phyloP scores from a whole-genome alignment of 129 eudicot species.

The sunflower (Helianthus annuus) region DNA sequence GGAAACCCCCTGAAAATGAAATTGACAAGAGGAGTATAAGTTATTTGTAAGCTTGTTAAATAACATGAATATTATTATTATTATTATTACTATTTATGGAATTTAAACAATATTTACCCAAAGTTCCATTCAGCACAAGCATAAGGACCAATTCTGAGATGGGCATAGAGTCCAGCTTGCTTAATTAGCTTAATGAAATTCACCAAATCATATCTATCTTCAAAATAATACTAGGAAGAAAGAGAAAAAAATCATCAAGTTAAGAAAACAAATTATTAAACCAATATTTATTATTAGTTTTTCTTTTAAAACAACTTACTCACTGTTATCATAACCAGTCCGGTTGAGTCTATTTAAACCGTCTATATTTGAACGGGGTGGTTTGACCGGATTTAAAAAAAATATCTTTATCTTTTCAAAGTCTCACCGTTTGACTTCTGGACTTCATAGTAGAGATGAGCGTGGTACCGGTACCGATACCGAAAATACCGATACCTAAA shows the following conservation, averaged over 20 bases:
- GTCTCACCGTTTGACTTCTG: too few relatives aligned
- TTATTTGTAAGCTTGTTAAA: not conserved
- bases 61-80: too few relatives aligned
- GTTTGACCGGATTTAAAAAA: not conserved
- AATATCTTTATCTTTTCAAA: not conserved
- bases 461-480: too few relatives aligned
- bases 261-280: conserved; percentile 10
- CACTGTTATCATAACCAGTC: too few relatives aligned
- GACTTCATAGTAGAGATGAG: too few relatives aligned
- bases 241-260: not conserved
- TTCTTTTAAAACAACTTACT: too few relatives aligned
- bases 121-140: conserved; percentile 99
- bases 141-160: conserved; percentile 98
- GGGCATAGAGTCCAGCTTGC: conserved; percentile 93
- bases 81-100: too few relatives aligned
- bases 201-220: conserved; percentile 92
- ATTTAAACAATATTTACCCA: conserved; percentile 51
- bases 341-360: too few relatives aligned
- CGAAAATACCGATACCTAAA: too few relatives aligned
- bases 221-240: conserved; percentile 74
- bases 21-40: not conserved
- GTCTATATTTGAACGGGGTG: too few relatives aligned
- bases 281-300: not conserved
- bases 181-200: conserved; percentile 89
- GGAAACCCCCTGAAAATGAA: conserved; percentile 50